Base-by-base conservation (phyloP, 2,329 filamentous ascomycete species). In the Nothophoma quercina region DNA sequence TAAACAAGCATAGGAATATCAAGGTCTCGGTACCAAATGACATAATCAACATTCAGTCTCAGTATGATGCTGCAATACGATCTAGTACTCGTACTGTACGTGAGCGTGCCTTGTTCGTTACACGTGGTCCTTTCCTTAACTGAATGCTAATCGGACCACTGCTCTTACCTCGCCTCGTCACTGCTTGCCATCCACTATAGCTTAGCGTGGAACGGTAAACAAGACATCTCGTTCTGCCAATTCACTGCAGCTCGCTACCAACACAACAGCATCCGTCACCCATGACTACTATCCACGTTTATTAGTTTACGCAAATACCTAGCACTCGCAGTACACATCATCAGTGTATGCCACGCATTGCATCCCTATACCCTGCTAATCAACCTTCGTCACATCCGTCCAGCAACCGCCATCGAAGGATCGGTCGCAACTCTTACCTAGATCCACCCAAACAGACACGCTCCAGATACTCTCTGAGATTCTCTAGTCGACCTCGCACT, bases 321-420 rank as follows among this genome's bases (percentile, higher is more conserved):
- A 39, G 21, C 16, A 39, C 13, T n/a, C 10, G 16, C 10, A 33
- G 4, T 4, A 16, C 15, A 34, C 16, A n/a, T 12, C 10, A 30
- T 15, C 15, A 19, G 32, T 53, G 38, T 19, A 53, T 48, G 43
- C 50, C 50, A 32, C 38, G 33, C 13, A 43, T 48, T 22, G 43
- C 38, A 36, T 39, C 50, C 28, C 26, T 53, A 29, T 28, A 48
- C 8, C 33, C 50, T 26, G 28, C 32, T 4, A 13, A 22, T 18
- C 26, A 48, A 10, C 32, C 38, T 38, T 43, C 43, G 38, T 38
- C 43, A 23, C 23, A 18, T 21, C n/a, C 21, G n/a, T 13, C 41
- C 22, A 30, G 32, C 18, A 23, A 16, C 21, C 50, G 21, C 21
- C 43, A 18, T 33, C 19, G 32, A 34, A 42, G 43, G 22, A 29